Evolutionary conservation across 768 basidiomycete species (phyloP), one percentile per base, ranked within the genome.

Genomic region (Tubosaeta brunneosetosa): DNA sequence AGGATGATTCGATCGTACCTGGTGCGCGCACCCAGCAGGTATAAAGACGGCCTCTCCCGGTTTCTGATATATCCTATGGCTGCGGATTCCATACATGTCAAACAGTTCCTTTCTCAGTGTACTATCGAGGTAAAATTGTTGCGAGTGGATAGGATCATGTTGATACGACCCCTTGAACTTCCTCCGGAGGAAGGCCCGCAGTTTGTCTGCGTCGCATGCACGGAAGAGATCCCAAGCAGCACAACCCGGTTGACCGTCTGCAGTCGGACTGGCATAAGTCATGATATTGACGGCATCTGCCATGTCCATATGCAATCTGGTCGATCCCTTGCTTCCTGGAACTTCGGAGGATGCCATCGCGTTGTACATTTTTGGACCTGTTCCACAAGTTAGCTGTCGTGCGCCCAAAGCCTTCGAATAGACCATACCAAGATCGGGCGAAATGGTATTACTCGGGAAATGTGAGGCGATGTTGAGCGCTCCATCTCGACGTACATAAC

Each of bases 351-450:
- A 87, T 10, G 84, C 83, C 73, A 91, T 84, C 0, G 93, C 90
- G 57, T 91, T 94, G 70, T 97, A 97, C 90, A 94, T 88, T 72
- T 95, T 97, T 1, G 94, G 94, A 3, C 92, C 91, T 85, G 66
- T 38, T 60, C 61, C 17, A 60, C 42, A 41, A 10, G 42, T 64
- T 17, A 64, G 51, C 43, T 13, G 40, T 40, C 17, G 25, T 34
- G 2, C 16, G 38, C 19, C 36, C 40, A 2, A 40, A 27, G 13
- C 12, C 26, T 33, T 13, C 2, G 19, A 36, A 49, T n/a, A 48
- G 13, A 50, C 31, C 80, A 44, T 61, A 89, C 88, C 85, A 12
- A 93, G 77, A 64, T 93, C 93, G 16, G 91, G 91, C 27, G 80
- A 82, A 49, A 92, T 71, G 0, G 84, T 82, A 59, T 91, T 91